phyloP scores from a whole-genome alignment of 78 protist species.

The Dictyostelium brefeldianum region DNA sequence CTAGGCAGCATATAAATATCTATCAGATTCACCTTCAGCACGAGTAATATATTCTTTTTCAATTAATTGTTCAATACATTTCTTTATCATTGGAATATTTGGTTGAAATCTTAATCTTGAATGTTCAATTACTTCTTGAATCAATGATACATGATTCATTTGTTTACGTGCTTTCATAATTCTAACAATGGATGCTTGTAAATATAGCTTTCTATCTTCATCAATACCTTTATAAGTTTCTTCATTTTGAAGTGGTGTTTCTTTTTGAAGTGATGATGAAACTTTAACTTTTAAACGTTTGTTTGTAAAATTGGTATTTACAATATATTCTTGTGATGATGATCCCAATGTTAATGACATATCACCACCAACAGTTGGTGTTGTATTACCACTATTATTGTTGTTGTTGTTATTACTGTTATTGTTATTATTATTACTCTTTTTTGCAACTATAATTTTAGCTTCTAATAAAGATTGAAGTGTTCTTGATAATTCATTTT shows the following conservation, averaged over 20 bases:
- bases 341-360: background rate
- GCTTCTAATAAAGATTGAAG: conserved; percentile 78
- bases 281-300: conserved; percentile 87
- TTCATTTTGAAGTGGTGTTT: conserved; percentile 46
- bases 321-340: conserved; percentile 36
- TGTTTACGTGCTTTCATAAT: conserved; percentile 94
- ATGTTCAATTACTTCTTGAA: conserved; percentile 90
- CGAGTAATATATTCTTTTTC: conserved; percentile 89
- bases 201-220: conserved; percentile 89
- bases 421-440: background rate
- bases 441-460: conserved; percentile 39
- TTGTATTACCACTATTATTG: background rate
- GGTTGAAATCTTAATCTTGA: conserved; percentile 84
- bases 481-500: conserved; percentile 78
- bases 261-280: conserved; percentile 81
- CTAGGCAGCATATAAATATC: conserved; percentile 52
- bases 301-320: conserved; percentile 39
- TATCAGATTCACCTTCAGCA: conserved; percentile 84
- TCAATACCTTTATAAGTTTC: conserved; percentile 89
- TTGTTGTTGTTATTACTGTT: background rate
- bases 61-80: conserved; percentile 91
- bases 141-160: conserved; percentile 82
- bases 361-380: background rate
- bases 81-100: conserved; percentile 87
- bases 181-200: conserved; percentile 96